These are phyloP conservation scores for Tuber magnatum DNA, from an alignment of 495 filamentous ascomycete species.

Conservation along the genomic window DNA sequence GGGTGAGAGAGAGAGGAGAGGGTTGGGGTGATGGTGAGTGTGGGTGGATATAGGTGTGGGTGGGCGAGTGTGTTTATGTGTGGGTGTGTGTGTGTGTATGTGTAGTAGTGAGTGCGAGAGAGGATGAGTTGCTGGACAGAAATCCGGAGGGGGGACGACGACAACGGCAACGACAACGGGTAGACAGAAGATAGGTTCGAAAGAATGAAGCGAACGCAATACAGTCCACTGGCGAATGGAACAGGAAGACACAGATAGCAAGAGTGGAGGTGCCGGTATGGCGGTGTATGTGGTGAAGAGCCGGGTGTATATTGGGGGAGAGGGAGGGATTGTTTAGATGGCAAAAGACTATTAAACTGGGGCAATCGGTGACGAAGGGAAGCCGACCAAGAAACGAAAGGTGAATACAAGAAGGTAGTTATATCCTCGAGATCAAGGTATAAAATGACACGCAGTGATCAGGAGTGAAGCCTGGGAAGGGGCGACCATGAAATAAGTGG, in stretches of 20 bases:
- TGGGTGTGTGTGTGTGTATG: neutral
- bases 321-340: neutral
- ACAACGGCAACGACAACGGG: constrained; percentile 3
- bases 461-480: constrained; percentile 34
- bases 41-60: constrained; percentile 34
- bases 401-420: neutral
- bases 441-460: constrained; percentile 24
- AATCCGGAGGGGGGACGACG: neutral
- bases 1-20: constrained; percentile 10
- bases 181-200: neutral
- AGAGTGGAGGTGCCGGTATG: neutral
- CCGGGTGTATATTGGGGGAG: neutral
- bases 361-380: neutral
- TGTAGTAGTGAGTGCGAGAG: neutral
- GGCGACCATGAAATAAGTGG: constrained; percentile 13
- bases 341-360: neutral
- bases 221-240: neutral
- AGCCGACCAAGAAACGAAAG: neutral
- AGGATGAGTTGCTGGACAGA: constrained; percentile 4
- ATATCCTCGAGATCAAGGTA: neutral
- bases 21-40: constrained; percentile 39
- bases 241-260: neutral
- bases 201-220: neutral
- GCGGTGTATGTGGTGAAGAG: neutral
- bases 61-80: constrained; percentile 40